phyloP scores from a whole-genome alignment of 139 green algal genomes.

The Chlamydomonas sp. region DNA sequence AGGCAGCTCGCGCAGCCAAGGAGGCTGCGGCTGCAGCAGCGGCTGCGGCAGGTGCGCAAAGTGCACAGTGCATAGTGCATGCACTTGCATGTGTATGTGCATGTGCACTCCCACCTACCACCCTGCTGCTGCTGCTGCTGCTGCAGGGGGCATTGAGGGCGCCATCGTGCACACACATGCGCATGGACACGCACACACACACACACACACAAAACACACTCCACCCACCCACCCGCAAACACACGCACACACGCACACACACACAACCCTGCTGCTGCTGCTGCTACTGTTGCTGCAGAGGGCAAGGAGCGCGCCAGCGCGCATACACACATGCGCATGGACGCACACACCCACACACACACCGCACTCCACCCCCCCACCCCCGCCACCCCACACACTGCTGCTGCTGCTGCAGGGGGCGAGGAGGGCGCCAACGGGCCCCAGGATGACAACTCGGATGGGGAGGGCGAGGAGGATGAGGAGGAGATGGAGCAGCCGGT shows the following conservation, averaged over 20 bases:
- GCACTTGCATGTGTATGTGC: background rate
- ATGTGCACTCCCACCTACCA: background rate
- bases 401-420: background rate
- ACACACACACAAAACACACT: no score
- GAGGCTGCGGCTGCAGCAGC: background rate
- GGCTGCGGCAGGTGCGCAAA: background rate
- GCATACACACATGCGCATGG: no score
- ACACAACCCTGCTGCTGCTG: no score
- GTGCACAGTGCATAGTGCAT: background rate
- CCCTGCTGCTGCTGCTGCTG: background rate
- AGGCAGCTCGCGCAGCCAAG: constrained; percentile 23
- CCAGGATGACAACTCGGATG: background rate
- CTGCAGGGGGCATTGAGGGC: background rate
- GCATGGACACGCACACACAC: no score
- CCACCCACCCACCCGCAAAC: no score
- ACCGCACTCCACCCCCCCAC: no score
- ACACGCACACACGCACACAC: no score
- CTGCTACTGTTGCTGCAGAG: no score
- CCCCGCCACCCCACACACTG: background rate
- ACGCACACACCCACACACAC: no score
- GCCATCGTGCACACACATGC: background rate
- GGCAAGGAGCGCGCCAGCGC: no score
- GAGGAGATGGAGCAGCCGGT: constrained; percentile 15
- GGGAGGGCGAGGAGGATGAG: background rate
- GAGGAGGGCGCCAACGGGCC: constrained; percentile 2